Evolutionary conservation across 2,329 filamentous ascomycete species (phyloP).

Genomic region (Eurotiales sp.): DNA sequence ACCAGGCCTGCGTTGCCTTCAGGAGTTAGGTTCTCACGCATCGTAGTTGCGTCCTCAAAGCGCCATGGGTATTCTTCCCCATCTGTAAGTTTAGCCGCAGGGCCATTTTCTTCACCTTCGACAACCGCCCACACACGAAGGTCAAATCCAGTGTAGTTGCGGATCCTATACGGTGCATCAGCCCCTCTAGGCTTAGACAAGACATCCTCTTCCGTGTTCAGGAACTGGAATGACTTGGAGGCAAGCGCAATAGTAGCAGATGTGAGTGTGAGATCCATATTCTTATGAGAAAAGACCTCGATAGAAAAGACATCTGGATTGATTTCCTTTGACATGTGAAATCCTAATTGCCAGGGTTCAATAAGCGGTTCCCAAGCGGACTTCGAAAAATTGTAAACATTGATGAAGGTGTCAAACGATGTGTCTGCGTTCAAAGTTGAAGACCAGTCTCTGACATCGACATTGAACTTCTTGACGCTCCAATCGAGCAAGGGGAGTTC

Average conservation of each 20-base stretch:
- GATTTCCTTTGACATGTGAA: constrained; percentile 77
- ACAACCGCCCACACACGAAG: constrained; percentile 78
- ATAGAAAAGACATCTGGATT: constrained; percentile 73
- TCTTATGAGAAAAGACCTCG: constrained; percentile 83
- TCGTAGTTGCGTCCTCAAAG: constrained; percentile 94
- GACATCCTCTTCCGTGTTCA: constrained; percentile 84
- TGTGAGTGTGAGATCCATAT: constrained; percentile 86
- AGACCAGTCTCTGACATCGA: constrained; percentile 88
- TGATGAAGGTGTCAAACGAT: constrained; percentile 88
- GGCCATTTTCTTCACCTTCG: constrained; percentile 61
- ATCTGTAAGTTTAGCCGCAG: constrained; percentile 74
- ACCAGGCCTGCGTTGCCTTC: constrained; percentile 79
- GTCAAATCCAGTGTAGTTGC: constrained; percentile 94
- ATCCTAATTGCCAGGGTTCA: constrained; percentile 92
- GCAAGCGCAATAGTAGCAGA: constrained; percentile 89
- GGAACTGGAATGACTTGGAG: constrained; percentile 88
- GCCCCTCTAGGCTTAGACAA: constrained; percentile 86
- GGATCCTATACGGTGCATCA: constrained; percentile 88
- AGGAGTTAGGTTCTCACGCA: constrained; percentile 85
- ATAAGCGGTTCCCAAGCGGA: constrained; percentile 96
- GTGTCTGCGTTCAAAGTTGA: constrained; percentile 81
- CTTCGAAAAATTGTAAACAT: constrained; percentile 98
- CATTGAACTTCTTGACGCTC: constrained; percentile 83
- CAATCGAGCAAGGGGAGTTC: constrained; percentile 93
- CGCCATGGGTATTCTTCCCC: constrained; percentile 92